Base-by-base conservation (phyloP, 2,329 filamentous ascomycete species). In the Neocucurbitaria cava region DNA sequence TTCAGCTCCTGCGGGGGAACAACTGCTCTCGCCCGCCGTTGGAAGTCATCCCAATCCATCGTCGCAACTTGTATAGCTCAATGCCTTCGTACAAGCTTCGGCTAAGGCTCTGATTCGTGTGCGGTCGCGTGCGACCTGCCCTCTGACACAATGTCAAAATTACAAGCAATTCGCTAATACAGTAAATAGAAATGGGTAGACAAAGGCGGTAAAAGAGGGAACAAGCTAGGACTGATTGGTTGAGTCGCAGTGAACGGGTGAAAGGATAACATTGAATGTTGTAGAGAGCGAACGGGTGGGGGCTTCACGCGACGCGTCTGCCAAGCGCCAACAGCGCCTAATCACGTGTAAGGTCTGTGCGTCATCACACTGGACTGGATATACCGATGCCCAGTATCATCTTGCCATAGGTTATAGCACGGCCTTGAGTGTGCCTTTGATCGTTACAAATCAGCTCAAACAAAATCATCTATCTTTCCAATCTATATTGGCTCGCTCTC, bases 1-100 rank as follows among this genome's bases (percentile, higher is more conserved):
- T 68, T 68, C 1, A 72, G 28, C 1, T 49, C 18, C 17, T 65
- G 44, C 4, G 45, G 18, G 15, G 70, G 70, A 23, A 61, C 54
- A 3, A 62, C 52, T 3, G 24, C 21, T 24, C 55, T 60, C 5
- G 63, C 64, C 24, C 54, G 64, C 28, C 43, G 28, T 26, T 72
- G 62, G n/a, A 70, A 62, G 1, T 44, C 43, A 20, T 61, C 56
- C 65, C 62, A 70, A 13, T 66, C 54, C 61, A 69, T 68, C 15
- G 28, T 57, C 18, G 18, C 7, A 18, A 45, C 20, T 2, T 33
- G 9, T 28, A 20, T 5, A 39, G 7, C 9, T 39, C 3, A 3
- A 7, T 15, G 21, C 20, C 15, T 18, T 40, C 38, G n/a, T 40
- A 23, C 38, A 23, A 26, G 24, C 2, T 20, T 7, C 23, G 4